phyloP scores from a whole-genome alignment of 441 rosid species.

The Croton laevigatus region DNA sequence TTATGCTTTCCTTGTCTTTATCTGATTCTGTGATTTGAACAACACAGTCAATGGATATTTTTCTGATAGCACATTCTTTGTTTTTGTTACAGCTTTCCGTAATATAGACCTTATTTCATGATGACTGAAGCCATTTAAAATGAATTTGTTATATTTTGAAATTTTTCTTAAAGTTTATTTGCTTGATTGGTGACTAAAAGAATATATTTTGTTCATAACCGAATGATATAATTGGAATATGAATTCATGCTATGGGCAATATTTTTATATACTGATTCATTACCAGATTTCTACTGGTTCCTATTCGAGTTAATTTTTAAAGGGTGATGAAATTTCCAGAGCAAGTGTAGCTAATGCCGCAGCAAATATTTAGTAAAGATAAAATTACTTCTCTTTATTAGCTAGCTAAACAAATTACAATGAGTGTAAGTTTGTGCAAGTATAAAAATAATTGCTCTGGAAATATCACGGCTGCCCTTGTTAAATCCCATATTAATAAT shows the following conservation, averaged over 20 bases:
- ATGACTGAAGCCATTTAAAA: background rate
- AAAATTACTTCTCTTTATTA: too few relatives aligned
- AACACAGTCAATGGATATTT: constrained; percentile 23
- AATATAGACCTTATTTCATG: constrained; percentile 5
- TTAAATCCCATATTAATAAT: background rate
- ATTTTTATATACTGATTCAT: background rate
- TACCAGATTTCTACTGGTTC: background rate
- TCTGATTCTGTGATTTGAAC: constrained; percentile 45
- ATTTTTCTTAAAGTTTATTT: background rate
- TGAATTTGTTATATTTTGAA: background rate
- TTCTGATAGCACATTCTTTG: constrained; percentile 33
- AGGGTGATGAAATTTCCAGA: too few relatives aligned
- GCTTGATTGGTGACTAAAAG: background rate
- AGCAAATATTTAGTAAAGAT: too few relatives aligned
- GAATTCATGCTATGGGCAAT: background rate
- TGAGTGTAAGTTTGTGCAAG: too few relatives aligned
- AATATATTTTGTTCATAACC: too few relatives aligned
- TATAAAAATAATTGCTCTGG: too few relatives aligned
- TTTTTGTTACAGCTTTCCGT: constrained; percentile 23
- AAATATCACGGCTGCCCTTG: too few relatives aligned
- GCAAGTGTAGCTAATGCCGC: too few relatives aligned
- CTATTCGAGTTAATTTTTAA: background rate
- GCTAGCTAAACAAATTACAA: too few relatives aligned
- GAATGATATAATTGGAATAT: background rate
- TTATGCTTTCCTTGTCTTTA: constrained; percentile 26